These are phyloP conservation scores for Sugiyamaella lignohabitans DNA, from an alignment of 805 yeast species.

Conservation along the genomic window DNA sequence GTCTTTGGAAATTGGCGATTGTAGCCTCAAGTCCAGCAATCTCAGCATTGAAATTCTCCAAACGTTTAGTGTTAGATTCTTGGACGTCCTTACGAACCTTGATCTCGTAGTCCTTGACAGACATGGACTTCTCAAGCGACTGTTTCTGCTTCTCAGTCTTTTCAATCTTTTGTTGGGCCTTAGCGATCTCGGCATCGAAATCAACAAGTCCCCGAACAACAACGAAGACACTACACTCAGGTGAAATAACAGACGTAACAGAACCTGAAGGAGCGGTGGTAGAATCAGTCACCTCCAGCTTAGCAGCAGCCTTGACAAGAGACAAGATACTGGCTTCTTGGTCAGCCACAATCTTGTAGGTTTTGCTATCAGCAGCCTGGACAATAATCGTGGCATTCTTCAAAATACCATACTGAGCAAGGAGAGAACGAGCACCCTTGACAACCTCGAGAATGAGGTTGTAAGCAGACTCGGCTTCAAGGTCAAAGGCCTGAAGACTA, in stretches of 20 bases:
- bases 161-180: constrained; percentile 69
- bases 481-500: constrained; percentile 53
- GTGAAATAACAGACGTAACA: constrained; percentile 74
- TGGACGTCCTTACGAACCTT: constrained; percentile 82
- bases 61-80: constrained; percentile 61
- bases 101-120: constrained; percentile 68
- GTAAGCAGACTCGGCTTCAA: constrained; percentile 63
- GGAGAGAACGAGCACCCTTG: constrained; percentile 83
- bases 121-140: constrained; percentile 62
- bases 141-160: constrained; percentile 55
- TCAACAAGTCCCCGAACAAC: constrained; percentile 93
- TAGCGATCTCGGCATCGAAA: constrained; percentile 80
- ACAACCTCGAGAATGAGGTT: constrained; percentile 80
- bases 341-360: constrained; percentile 47
- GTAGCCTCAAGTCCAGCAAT: constrained; percentile 85
- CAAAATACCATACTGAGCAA: constrained; percentile 82
- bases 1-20: constrained; percentile 72
- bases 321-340: constrained; percentile 87
- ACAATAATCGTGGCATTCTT: constrained; percentile 84
- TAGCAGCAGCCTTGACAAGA: constrained; percentile 83
- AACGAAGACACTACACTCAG: constrained; percentile 78
- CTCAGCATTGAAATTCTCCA: constrained; percentile 73
- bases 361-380: constrained; percentile 51
- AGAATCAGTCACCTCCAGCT: constrained; percentile 56
- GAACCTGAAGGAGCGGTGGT: constrained; percentile 72